Conservation (phyloP, 345 rosid species). For the Dipteronia sinensis region DNA sequence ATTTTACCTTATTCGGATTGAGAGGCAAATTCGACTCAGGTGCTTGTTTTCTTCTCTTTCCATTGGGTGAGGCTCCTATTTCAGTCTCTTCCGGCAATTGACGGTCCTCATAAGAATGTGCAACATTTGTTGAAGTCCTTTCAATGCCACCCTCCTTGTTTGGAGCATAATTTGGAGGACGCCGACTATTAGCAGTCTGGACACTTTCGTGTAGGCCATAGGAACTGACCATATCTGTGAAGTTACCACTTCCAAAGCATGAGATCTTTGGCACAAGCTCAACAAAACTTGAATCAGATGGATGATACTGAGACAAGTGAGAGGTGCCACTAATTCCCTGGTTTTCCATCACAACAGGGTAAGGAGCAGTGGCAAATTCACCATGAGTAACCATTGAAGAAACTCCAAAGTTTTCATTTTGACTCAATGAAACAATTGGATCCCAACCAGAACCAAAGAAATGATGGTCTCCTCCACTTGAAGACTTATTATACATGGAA, state of each 20-base stretch:
- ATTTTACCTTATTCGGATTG: constrained; percentile 60
- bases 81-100: constrained; percentile 53
- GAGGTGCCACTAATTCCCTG: constrained; percentile 51
- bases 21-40: constrained; percentile 41
- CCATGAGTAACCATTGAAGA: constrained; percentile 54
- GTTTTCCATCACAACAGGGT: constrained; percentile 54
- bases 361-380: constrained; percentile 57
- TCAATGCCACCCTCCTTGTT: constrained; percentile 46
- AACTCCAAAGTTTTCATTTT: constrained; percentile 46
- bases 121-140: constrained; percentile 38
- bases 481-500: constrained; percentile 46
- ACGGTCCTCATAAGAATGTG: constrained; percentile 44
- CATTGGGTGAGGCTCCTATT: constrained; percentile 47
- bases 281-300: constrained; percentile 56
- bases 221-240: constrained; percentile 60
- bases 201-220: constrained; percentile 41
- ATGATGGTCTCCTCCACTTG: constrained; percentile 45
- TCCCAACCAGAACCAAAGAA: constrained; percentile 87
- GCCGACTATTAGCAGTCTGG: constrained; percentile 35
- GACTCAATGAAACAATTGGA: constrained; percentile 52
- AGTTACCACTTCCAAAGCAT: constrained; percentile 57
- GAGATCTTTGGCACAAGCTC: constrained; percentile 58
- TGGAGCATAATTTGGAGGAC: constrained; percentile 42
- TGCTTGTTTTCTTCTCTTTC: constrained; percentile 59
- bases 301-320: constrained; percentile 54